Evolutionary conservation across 805 yeast genomes (phyloP).

Genomic region (Sugiyamaella floridensis): DNA sequence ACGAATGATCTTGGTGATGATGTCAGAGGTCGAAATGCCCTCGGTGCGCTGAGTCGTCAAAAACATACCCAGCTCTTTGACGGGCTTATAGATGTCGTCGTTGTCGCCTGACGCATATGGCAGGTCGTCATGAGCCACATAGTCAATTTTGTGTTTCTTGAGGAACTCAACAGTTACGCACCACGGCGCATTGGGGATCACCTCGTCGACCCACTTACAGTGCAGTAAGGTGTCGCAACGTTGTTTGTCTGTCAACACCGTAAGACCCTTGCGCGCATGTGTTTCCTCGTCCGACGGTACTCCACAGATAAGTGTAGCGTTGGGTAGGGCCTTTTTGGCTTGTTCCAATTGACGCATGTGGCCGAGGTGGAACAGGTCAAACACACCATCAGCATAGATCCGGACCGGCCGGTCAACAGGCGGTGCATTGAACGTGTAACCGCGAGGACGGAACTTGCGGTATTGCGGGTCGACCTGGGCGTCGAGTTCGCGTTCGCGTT

Average conservation of each 20-base stretch:
- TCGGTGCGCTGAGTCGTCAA: slow-evolving; percentile 94
- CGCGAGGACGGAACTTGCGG: slow-evolving; percentile 72
- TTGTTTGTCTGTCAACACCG: slow-evolving; percentile 82
- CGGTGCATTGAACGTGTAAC: slow-evolving; percentile 73
- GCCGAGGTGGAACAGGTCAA: slow-evolving; percentile 92
- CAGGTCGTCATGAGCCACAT: slow-evolving; percentile 95
- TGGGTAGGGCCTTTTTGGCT: slow-evolving; percentile 84
- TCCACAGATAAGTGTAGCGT: slow-evolving; percentile 82
- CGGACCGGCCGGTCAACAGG: slow-evolving; percentile 81
- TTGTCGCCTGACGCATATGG: slow-evolving; percentile 87
- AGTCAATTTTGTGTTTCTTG: slow-evolving; percentile 74
- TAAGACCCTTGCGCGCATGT: slow-evolving; percentile 85
- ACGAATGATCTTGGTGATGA: slow-evolving; percentile 87
- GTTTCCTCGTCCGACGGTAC: slow-evolving; percentile 86
- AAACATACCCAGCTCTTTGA: slow-evolving; percentile 85
- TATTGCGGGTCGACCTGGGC: slow-evolving; percentile 59
- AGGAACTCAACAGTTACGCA: slow-evolving; percentile 78
- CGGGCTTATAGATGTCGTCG: slow-evolving; percentile 89
- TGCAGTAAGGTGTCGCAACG: slow-evolving; percentile 87
- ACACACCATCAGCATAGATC: slow-evolving; percentile 97
- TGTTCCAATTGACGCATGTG: slow-evolving; percentile 98
- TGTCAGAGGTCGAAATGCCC: slow-evolving; percentile 92
- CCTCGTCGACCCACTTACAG: slow-evolving; percentile 98
- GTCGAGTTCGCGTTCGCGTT: slow-evolving; percentile 55
- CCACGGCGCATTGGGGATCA: slow-evolving; percentile 94